Evolutionary conservation across 129 eudicot species (phyloP).

Genomic region (Rutidosis leptorrhynchoides): DNA sequence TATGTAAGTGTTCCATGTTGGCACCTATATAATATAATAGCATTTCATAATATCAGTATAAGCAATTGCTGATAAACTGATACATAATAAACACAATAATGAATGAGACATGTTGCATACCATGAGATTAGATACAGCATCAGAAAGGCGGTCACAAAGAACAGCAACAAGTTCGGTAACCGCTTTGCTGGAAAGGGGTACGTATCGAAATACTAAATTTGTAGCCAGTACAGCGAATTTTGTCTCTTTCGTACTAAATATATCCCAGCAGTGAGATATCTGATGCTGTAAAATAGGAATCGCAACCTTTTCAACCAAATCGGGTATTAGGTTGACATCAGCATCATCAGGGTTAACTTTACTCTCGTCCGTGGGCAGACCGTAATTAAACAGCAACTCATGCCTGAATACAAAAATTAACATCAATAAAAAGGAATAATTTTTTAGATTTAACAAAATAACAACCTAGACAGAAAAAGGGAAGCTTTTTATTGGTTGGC

Average conservation of each 20-base stretch:
- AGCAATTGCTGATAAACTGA: not conserved
- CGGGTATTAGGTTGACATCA: slow-evolving; percentile 75
- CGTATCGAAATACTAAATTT: slow-evolving; percentile 59
- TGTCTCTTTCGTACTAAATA: slow-evolving; percentile 83
- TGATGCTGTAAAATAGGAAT: slow-evolving; percentile 78
- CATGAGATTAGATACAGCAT: slow-evolving; percentile 69
- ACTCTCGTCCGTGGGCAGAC: slow-evolving; percentile 61
- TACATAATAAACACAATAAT: not conserved
- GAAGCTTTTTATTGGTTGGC: not conserved
- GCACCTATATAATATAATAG: slow-evolving; percentile 63
- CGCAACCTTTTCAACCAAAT: slow-evolving; percentile 81
- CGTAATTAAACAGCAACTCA: slow-evolving; percentile 63
- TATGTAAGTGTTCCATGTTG: slow-evolving; percentile 79
- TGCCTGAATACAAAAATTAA: slow-evolving; percentile 52
- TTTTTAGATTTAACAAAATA: not conserved
- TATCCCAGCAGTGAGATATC: slow-evolving; percentile 80
- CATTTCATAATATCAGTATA: slow-evolving; percentile 13
- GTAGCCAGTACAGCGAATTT: slow-evolving; percentile 70
- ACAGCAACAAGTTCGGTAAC: slow-evolving; percentile 55
- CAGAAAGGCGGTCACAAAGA: slow-evolving; percentile 74
- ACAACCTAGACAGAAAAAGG: not conserved
- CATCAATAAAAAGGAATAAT: not conserved
- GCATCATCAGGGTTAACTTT: slow-evolving; percentile 48
- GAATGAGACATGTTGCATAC: slow-evolving; percentile 42
- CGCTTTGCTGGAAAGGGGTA: slow-evolving; percentile 64